Evolutionary conservation across 2,329 filamentous ascomycete species (phyloP), one percentile per base, ranked within the genome.

Genomic region (Exutisphaerella laricina): DNA sequence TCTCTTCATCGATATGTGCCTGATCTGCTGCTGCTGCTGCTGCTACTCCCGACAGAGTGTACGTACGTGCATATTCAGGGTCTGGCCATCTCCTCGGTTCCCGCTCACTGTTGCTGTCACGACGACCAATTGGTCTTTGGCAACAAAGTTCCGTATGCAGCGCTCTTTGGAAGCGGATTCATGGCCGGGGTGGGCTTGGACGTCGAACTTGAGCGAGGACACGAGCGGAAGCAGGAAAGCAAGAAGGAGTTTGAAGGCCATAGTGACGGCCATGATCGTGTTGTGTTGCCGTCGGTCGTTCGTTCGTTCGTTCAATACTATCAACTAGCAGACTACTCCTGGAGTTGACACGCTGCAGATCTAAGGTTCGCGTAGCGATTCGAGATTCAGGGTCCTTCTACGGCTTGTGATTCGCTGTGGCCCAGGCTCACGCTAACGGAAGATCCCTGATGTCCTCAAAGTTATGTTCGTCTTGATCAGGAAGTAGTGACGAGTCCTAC

Each of bases 61-160:
- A 77, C 79, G 52, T 73, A 96, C 90, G 70, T 94, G 84, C 77
- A 98, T 92, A 67, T 97, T 94, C 53, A 97, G 80, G 58, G 79
- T 71, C 80, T 94, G 89, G 40, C 92, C 92, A 73, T 98, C 92
- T 45, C 88, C 90, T 69, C 84, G 86, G 55, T 71, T 71, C n/a
- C 92, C 92, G 64, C 83, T 80, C 43, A 95, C 77, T 46, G 81
- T 95, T 42, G 89, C 86, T 44, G 90, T 97, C 40, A 98, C 90
- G 23, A 97, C 90, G 30, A 98, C 92, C 54, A 98, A 73, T 53
- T 92, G 94, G 63, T 96, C 88, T 69, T 81, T 85, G 49, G 80
- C 78, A 54, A 96, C 89, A 67, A 96, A 98, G 73, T 98, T 98
- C 66, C 90, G 81, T 67, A 98, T 85, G 72, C 92, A 98, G 71